These are phyloP conservation scores for Acanthamoeba castellanii DNA, from an alignment of 208 protist species.

Conservation along the genomic window DNA sequence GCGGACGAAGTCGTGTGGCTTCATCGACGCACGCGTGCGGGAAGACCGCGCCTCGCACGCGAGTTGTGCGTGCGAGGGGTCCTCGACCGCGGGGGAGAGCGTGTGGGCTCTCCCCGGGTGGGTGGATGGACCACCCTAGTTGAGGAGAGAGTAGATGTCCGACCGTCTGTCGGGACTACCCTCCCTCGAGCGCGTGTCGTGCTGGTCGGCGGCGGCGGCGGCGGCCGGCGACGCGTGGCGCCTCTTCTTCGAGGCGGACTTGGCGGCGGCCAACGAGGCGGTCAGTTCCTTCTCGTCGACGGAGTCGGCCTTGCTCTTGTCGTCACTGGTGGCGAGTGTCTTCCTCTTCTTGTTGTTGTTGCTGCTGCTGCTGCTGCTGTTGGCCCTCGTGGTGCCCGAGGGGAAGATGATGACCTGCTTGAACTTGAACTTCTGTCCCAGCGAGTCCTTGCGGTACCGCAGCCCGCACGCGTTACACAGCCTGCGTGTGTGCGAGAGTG, in stretches of 20 bases:
- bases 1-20: background rate
- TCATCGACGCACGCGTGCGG: no score
- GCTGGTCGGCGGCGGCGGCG: no score
- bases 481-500: background rate
- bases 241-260: background rate
- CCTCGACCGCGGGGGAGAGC: background rate
- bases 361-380: no score
- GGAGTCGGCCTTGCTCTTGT: slow-evolving; percentile 11
- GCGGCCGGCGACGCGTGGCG: background rate
- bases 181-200: background rate
- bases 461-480: slow-evolving; percentile 69
- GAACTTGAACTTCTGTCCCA: slow-evolving; percentile 71
- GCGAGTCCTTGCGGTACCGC: slow-evolving; percentile 48
- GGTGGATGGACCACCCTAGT: background rate
- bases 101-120: no score
- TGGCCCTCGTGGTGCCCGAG: background rate
- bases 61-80: background rate
- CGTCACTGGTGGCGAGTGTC: background rate
- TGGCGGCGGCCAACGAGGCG: background rate
- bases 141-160: slow-evolving; percentile 49
- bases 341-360: slow-evolving; percentile 6
- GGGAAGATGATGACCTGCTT: slow-evolving; percentile 66
- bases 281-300: slow-evolving; percentile 8
- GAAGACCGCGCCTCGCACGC: background rate
- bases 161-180: slow-evolving; percentile 6